These are phyloP conservation scores for Wickerhamomyces pijperi DNA, from an alignment of 805 yeast genomes.

Conservation along the genomic window DNA sequence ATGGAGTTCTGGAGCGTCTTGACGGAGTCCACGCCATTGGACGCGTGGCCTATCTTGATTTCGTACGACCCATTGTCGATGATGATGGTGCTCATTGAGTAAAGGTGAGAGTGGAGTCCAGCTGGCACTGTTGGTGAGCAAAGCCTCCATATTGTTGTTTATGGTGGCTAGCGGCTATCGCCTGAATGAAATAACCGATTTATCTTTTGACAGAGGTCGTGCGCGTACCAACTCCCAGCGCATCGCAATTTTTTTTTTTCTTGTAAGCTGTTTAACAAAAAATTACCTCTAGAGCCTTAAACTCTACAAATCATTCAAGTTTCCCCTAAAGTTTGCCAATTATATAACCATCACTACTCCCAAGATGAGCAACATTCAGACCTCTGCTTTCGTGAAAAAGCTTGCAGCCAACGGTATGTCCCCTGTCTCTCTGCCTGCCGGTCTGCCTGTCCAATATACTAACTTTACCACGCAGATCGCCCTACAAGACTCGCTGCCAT, in stretches of 20 bases:
- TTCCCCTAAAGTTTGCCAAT: too few species aligned
- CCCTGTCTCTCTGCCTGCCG: too few species aligned
- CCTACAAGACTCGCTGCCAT: slow-evolving; percentile 66
- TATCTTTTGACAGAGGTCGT: too few species aligned
- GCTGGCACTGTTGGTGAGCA: too few species aligned
- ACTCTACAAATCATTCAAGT: too few species aligned
- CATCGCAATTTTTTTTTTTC: not conserved
- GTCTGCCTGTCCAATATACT: too few species aligned
- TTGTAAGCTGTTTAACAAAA: too few species aligned
- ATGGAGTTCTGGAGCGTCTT: slow-evolving; percentile 62
- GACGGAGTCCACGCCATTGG: slow-evolving; percentile 18
- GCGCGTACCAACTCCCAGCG: not conserved
- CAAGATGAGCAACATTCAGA: slow-evolving; percentile 21
- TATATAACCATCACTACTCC: too few species aligned
- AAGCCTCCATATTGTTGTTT: too few species aligned
- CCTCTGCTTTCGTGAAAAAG: slow-evolving; percentile 56
- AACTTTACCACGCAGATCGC: slow-evolving; percentile 30
- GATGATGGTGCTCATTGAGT: slow-evolving; percentile 33
- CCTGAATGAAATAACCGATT: too few species aligned
- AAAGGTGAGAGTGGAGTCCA: too few species aligned
- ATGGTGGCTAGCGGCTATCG: not conserved
- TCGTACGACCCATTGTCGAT: slow-evolving; percentile 87
- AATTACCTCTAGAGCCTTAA: too few species aligned
- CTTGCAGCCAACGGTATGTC: slow-evolving; percentile 63
- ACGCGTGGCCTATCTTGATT: slow-evolving; percentile 52